phyloP scores from a whole-genome alignment of 371 early-diverging fungal species.

The Rhizopus arrhizus region DNA sequence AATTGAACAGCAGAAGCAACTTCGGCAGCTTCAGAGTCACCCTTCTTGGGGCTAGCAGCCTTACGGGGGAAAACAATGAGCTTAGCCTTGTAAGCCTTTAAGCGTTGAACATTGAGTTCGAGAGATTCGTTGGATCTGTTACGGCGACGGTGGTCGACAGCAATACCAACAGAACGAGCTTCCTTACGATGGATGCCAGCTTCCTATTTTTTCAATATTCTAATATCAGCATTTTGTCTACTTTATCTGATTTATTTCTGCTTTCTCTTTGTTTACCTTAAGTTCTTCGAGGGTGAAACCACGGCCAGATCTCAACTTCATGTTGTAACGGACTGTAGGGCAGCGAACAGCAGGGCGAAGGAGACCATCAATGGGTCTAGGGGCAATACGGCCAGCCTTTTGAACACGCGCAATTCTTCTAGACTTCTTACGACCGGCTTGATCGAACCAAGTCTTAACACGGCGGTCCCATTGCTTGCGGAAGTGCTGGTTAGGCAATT shows the following conservation, averaged over 20 bases:
- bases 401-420: conserved; percentile 86
- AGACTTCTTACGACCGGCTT: conserved; percentile 94
- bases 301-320: conserved; percentile 96
- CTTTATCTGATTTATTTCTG: not conserved
- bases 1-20: conserved; percentile 74
- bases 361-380: conserved; percentile 96
- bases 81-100: conserved; percentile 95
- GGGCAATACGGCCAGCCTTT: conserved; percentile 97
- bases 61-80: conserved; percentile 78
- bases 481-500: conserved; percentile 98
- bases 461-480: conserved; percentile 98
- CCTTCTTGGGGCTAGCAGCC: conserved; percentile 83
- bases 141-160: conserved; percentile 98
- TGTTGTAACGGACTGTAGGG: conserved; percentile 99
- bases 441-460: conserved; percentile 99
- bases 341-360: conserved; percentile 98
- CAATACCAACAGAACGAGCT: conserved; percentile 96
- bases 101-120: conserved; percentile 93
- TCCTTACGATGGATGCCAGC: conserved; percentile 95
- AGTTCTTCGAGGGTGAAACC: conserved; percentile 99
- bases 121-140: conserved; percentile 97
- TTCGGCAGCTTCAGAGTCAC: conserved; percentile 64
- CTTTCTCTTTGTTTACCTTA: conserved; percentile 64
- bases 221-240: not conserved
- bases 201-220: conserved; percentile 47